phyloP scores from a whole-genome alignment of 73 alveolate species.

The Paramecium octaurelia region DNA sequence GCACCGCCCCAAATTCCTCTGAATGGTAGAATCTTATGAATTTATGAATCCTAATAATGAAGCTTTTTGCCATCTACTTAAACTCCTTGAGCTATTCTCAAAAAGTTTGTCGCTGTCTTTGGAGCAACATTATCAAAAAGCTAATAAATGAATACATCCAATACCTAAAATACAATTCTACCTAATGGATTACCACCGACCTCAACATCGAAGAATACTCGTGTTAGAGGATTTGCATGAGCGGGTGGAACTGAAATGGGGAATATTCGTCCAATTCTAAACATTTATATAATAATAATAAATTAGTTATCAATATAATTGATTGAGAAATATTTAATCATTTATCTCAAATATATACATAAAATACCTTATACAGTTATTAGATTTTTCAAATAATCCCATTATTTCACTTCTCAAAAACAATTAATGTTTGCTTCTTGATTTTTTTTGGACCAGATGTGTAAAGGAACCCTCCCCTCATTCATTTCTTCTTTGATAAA shows the following conservation, averaged over 20 bases:
- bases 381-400: too few species aligned
- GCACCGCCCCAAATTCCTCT: constrained; percentile 27
- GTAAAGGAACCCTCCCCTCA: too few species aligned
- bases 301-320: neutral
- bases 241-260: constrained; percentile 2
- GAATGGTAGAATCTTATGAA: constrained; percentile 2
- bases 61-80: constrained; percentile 12
- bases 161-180: constrained; percentile 15
- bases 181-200: neutral
- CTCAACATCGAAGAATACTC: neutral
- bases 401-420: too few species aligned
- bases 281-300: neutral
- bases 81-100: constrained; percentile 15
- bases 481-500: too few species aligned
- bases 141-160: neutral
- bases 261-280: constrained; percentile 1
- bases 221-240: neutral
- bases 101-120: constrained; percentile 25
- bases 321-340: neutral
- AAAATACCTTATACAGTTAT: neutral
- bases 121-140: constrained; percentile 29
- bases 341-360: neutral
- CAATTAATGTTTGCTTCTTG: too few species aligned
- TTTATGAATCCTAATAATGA: neutral
- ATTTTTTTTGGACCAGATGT: too few species aligned